These are phyloP conservation scores for Pseudogymnoascus sp. DNA, from an alignment of 2,329 filamentous ascomycete species.

Conservation along the genomic window DNA sequence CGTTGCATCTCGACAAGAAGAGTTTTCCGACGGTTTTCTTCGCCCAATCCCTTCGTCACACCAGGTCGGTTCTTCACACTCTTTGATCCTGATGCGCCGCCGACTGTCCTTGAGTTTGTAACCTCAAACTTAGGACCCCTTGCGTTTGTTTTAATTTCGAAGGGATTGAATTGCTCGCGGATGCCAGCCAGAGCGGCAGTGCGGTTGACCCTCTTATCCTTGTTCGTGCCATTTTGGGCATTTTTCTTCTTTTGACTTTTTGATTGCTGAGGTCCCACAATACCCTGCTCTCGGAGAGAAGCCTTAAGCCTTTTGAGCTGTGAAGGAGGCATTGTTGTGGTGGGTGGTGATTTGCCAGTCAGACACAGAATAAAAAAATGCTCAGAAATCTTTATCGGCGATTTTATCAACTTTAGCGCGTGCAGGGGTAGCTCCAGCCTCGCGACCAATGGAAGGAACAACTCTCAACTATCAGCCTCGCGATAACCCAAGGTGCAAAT, in stretches of 20 bases:
- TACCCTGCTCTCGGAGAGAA: conserved; percentile 80
- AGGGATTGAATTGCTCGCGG: conserved; percentile 94
- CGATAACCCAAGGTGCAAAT: not conserved
- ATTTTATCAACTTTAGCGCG: conserved; percentile 6
- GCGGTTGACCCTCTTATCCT: conserved; percentile 68
- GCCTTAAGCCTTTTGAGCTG: conserved; percentile 94
- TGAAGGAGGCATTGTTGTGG: conserved; percentile 72
- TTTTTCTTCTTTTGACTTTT: conserved; percentile 86
- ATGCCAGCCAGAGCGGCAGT: conserved; percentile 75
- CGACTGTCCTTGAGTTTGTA: conserved; percentile 56
- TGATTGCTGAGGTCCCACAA: conserved; percentile 85
- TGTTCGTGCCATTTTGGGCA: conserved; percentile 56
- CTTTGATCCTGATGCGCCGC: conserved; percentile 42
- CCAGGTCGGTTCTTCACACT: conserved; percentile 67
- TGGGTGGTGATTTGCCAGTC: conserved; percentile 10
- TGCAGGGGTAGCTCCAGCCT: conserved; percentile 9
- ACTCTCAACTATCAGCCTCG: not conserved
- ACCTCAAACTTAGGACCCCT: conserved; percentile 80
- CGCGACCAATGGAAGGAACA: not conserved
- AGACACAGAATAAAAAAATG: conserved; percentile 16
- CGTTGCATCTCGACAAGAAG: conserved; percentile 84
- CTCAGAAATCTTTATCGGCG: conserved; percentile 17
- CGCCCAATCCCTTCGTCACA: conserved; percentile 75
- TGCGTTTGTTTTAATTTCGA: conserved; percentile 79
- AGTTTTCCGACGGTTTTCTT: conserved; percentile 77